Conservation (phyloP, 2,329 filamentous ascomycete species). For the Clonostachys rosea region DNA sequence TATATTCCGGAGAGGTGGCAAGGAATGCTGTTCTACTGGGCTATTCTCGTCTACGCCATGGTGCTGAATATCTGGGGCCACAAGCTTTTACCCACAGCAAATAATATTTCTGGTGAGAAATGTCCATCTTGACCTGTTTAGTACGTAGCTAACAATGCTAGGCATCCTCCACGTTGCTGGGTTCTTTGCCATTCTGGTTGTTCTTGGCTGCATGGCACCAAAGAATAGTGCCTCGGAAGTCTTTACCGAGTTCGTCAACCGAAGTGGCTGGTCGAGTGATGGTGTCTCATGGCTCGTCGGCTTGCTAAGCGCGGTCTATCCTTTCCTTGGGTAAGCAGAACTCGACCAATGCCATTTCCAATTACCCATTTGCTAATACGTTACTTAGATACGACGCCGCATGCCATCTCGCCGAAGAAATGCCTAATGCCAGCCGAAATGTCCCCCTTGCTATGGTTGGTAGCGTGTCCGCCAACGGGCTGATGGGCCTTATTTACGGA, state of each 20-base stretch:
- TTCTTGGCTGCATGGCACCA: conserved; percentile 18
- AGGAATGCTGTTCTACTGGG: conserved; percentile 42
- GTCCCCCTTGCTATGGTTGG: conserved; percentile 32
- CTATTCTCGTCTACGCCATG: conserved; percentile 27
- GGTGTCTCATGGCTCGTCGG: conserved; percentile 24
- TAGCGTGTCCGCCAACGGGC: conserved; percentile 30
- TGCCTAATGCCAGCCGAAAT: conserved; percentile 21
- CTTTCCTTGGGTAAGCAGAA: conserved; percentile 20
- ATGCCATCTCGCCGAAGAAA: conserved; percentile 23
- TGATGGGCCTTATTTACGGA: conserved; percentile 20
- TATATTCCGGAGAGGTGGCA: conserved; percentile 37
- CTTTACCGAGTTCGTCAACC: conserved; percentile 22
- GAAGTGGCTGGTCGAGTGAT: conserved; percentile 20
- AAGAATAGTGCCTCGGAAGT: conserved; percentile 21
- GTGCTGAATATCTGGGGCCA: conserved; percentile 34
- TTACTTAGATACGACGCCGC: conserved; percentile 22
- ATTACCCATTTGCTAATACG: neutral
- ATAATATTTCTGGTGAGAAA: conserved; percentile 15
- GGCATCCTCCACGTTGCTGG: conserved; percentile 18
- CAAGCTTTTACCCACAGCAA: conserved; percentile 24
- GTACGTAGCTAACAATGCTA: neutral
- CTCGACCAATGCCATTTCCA: accelerated
- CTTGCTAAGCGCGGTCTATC: conserved; percentile 21
- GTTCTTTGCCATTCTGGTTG: conserved; percentile 17
- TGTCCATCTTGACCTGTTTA: neutral